Percentiles rank a stretch among this genome's conserved stretches.
phyloP scores from a whole-genome alignment of 768 basidiomycete genomes.

The Rhizopogon roseolus region DNA sequence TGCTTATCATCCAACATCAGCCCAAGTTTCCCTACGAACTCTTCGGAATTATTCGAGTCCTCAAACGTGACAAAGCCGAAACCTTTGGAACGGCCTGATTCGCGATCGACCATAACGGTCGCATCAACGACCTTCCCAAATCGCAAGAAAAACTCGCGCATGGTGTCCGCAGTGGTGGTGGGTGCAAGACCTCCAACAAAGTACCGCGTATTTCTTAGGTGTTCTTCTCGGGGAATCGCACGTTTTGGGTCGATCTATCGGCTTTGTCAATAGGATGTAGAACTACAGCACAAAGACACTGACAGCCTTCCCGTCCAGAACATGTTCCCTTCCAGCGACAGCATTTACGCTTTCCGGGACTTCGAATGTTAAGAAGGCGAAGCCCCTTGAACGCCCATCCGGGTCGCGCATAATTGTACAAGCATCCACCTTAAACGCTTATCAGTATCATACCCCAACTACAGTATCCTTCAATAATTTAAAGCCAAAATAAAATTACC shows the following conservation, averaged over 20 bases:
- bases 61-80: slow-evolving; percentile 86
- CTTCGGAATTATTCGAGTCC: slow-evolving; percentile 56
- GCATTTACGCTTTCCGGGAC: slow-evolving; percentile 56
- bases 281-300: slow-evolving; percentile 14
- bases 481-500: slow-evolving; percentile 30
- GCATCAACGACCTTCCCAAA: slow-evolving; percentile 82
- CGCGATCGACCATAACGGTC: slow-evolving; percentile 82
- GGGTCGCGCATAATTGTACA: slow-evolving; percentile 86
- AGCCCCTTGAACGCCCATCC: slow-evolving; percentile 70
- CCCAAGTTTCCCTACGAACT: slow-evolving; percentile 62
- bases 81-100: slow-evolving; percentile 70
- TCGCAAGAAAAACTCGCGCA: slow-evolving; percentile 64
- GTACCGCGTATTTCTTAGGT: slow-evolving; percentile 69
- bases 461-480: background rate
- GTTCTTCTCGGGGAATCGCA: slow-evolving; percentile 81
- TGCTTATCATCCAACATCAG: slow-evolving; percentile 73
- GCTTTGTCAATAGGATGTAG: background rate
- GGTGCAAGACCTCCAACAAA: slow-evolving; percentile 78
- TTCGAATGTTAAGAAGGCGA: slow-evolving; percentile 82
- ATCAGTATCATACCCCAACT: slow-evolving; percentile 8
- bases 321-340: slow-evolving; percentile 64
- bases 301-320: slow-evolving; percentile 77
- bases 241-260: slow-evolving; percentile 82
- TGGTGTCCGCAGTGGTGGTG: slow-evolving; percentile 61
- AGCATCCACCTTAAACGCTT: slow-evolving; percentile 55